phyloP scores from a whole-genome alignment of 2,329 filamentous ascomycete species.

The Cladophialophora carrionii region DNA sequence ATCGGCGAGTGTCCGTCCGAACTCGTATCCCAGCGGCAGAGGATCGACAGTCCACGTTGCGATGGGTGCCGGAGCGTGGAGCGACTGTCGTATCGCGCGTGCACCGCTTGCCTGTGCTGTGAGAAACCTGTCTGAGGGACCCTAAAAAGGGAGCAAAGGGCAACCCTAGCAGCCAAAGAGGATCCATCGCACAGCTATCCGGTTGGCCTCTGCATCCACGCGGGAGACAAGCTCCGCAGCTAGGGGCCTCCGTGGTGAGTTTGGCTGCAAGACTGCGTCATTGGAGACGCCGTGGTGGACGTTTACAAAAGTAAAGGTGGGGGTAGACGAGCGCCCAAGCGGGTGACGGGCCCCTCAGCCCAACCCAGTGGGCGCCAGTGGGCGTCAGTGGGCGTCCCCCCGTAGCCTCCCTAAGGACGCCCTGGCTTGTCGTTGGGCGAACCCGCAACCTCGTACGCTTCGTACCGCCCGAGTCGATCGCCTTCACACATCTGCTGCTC shows the following conservation, averaged over 20 bases:
- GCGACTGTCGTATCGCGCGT: neutral
- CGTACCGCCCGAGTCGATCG: conserved; percentile 17
- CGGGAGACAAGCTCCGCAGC: conserved; percentile 7
- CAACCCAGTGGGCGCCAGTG: neutral
- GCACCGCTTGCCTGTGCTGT: neutral
- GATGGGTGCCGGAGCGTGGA: neutral
- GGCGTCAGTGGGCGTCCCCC: conserved; percentile 1
- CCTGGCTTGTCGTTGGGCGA: conserved; percentile 11
- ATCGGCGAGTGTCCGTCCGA: neutral
- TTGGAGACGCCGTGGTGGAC: neutral
- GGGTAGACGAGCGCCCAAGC: conserved; percentile 9
- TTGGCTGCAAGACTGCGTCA: neutral
- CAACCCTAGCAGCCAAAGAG: conserved; percentile 2
- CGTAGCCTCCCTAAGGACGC: neutral
- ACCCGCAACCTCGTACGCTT: conserved; percentile 13
- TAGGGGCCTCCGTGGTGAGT: neutral
- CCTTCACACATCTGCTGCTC: conserved; percentile 14
- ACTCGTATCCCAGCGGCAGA: neutral
- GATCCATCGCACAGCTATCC: conserved; percentile 14
- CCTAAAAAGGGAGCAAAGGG: conserved; percentile 15
- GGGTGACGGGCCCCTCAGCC: too few species aligned
- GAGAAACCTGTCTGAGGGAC: conserved; percentile 1
- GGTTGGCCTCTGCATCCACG: conserved; percentile 14
- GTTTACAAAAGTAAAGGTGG: conserved; percentile 9
- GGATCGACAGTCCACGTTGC: conserved; percentile 11